phyloP scores from a whole-genome alignment of 306 rosid species.

The Vigna trinervia region DNA sequence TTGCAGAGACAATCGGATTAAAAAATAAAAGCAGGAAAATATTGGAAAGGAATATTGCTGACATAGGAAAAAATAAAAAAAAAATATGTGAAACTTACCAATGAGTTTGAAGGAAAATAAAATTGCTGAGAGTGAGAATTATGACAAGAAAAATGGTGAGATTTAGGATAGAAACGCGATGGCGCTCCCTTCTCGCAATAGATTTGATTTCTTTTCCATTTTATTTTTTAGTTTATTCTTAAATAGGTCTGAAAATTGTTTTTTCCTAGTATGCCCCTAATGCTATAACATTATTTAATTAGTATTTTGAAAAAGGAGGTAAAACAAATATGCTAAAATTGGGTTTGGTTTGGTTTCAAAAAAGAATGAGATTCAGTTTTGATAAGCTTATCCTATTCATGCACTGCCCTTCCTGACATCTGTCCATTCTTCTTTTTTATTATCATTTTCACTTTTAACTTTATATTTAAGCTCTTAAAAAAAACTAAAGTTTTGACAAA shows the following conservation, averaged over 20 bases:
- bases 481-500: too few species aligned
- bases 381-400: neutral
- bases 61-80: conserved; percentile 35
- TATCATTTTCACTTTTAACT: neutral
- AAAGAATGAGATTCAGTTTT: conserved; percentile 14
- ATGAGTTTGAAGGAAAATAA: neutral
- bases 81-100: neutral
- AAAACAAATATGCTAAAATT: conserved; percentile 28
- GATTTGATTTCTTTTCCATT: neutral
- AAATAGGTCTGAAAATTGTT: neutral
- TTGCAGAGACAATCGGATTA: conserved; percentile 18
- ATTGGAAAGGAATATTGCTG: neutral
- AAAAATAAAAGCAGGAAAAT: neutral
- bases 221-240: conserved; percentile 3
- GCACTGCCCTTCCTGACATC: neutral
- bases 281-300: neutral
- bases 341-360: neutral
- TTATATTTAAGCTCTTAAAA: too few species aligned
- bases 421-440: neutral
- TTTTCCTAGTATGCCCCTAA: neutral
- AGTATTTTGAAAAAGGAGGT: conserved; percentile 26
- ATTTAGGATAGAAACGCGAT: conserved; percentile 44
- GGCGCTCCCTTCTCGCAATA: neutral
- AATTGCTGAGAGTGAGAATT: conserved; percentile 17
- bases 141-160: conserved; percentile 46